Base-by-base conservation (phyloP, 1,284 basidiomycete species). In the Ganoderma meredithae region DNA sequence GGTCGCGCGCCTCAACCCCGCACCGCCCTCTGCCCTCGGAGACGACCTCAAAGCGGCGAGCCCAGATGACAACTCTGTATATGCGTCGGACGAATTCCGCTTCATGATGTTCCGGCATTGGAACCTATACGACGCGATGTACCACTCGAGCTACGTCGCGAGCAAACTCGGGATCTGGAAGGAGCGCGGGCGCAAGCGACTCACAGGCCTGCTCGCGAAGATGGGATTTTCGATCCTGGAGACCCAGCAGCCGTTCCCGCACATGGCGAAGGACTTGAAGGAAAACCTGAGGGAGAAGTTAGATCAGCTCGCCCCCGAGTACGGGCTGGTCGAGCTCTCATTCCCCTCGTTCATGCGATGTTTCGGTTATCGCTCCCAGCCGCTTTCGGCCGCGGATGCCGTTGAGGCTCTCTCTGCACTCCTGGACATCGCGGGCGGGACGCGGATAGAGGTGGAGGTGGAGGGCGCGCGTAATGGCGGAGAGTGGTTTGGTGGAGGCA, bases 71-170 rank as follows among this genome's bases (percentile, higher is more conserved):
- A 83, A 87, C 65, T 90, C 90, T 40, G 90, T 98, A 66, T 87
- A 94, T 43, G 84, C 89, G 44, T 90, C 89, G 41, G 95, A 96
- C 62, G 96, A 99, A 78, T 83, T 98, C 64, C 87, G 98, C 13
- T 99, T 99, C 79, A 96, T 93, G 80, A 85, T 99, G 60, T 97
- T 98, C 79, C 87, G 97, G 63, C 98, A 99, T 81, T 99, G 98
- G 98, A 98, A 92, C 60, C 81, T 99, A 52, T 99, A 99, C 78
- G 96, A 98, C 76, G 90, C 96, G 13, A 99, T 99, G 97, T 93
- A 94, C 77, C 97, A 99, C 79, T 98, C 96, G 1, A 93, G 93
- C 71, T 99, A 99, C 76, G 93, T 99, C 17, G 97, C 97, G 1
- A 92, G 93, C 53, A 96, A 97, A 79, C 86, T 99, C 72, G 96